Evolutionary conservation across 495 filamentous ascomycete genomes (phyloP).

Genomic region (Talaromyces stipitatus): DNA sequence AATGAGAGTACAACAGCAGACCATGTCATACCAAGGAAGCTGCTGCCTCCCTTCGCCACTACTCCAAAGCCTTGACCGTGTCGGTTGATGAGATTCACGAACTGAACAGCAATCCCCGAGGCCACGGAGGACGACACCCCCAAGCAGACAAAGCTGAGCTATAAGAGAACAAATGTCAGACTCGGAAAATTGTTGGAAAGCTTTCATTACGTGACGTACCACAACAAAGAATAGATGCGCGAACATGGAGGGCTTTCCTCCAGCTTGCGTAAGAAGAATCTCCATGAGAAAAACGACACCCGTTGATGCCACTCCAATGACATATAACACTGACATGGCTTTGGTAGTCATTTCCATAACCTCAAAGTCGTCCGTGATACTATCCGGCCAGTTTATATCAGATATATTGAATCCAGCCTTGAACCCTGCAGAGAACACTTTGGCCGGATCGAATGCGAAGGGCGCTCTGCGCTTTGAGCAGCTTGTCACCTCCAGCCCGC

Average conservation of each 20-base stretch:
- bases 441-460: slow-evolving; percentile 52
- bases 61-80: slow-evolving; percentile 48
- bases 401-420: slow-evolving; percentile 43
- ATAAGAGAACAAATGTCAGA: not conserved
- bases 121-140: slow-evolving; percentile 58
- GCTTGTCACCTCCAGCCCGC: slow-evolving; percentile 45
- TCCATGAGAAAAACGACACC: slow-evolving; percentile 48
- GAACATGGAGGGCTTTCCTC: slow-evolving; percentile 27
- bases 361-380: slow-evolving; percentile 53
- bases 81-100: slow-evolving; percentile 49
- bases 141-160: slow-evolving; percentile 41
- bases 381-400: slow-evolving; percentile 53
- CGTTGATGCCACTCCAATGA: slow-evolving; percentile 50
- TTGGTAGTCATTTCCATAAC: slow-evolving; percentile 37
- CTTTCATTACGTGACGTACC: slow-evolving; percentile 5
- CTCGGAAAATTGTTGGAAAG: not conserved
- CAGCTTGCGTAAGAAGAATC: slow-evolving; percentile 29
- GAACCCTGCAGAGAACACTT: slow-evolving; percentile 46
- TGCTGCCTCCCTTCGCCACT: slow-evolving; percentile 43
- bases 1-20: slow-evolving; percentile 43
- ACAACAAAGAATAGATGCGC: slow-evolving; percentile 36
- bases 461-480: slow-evolving; percentile 54
- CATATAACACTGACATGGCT: slow-evolving; percentile 58
- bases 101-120: slow-evolving; percentile 50
- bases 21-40: slow-evolving; percentile 58